These are phyloP conservation scores for Chrysochromulina tobinii DNA, from an alignment of 78 protist genomes.

Conservation along the genomic window DNA sequence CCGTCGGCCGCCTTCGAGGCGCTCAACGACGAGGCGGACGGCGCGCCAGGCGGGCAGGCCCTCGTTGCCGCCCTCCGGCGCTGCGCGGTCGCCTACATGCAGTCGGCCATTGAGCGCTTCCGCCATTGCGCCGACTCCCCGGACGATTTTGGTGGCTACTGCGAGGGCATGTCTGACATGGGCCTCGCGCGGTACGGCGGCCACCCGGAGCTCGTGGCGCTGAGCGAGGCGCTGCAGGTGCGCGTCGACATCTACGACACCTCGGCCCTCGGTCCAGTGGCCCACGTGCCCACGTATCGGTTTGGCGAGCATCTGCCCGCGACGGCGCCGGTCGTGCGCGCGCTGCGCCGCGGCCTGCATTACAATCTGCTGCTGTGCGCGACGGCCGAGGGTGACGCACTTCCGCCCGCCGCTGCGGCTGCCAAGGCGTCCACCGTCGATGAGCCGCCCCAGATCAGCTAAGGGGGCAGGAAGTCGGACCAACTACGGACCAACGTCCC, in stretches of 20 bases:
- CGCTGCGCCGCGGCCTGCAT: not conserved
- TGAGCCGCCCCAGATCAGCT: no score
- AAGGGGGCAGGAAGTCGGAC: no score
- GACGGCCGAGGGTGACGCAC: not conserved
- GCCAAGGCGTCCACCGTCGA: no score
- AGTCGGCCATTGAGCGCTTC: not conserved
- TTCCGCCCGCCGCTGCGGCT: no score
- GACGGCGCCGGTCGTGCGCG: not conserved
- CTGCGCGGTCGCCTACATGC: not conserved
- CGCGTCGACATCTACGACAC: not conserved
- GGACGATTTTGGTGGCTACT: not conserved
- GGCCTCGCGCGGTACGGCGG: not conserved
- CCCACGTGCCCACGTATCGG: not conserved
- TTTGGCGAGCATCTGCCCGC: not conserved
- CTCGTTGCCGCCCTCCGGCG: not conserved
- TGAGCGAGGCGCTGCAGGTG: not conserved
- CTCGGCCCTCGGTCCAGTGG: not conserved
- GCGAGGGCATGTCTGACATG: not conserved
- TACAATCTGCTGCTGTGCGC: not conserved
- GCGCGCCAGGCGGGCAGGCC: not conserved
- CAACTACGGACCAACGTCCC: no score
- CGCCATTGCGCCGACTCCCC: not conserved
- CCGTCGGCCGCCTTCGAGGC: not conserved
- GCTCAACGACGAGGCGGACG: not conserved
- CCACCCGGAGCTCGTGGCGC: not conserved